Conservation (phyloP, 2,329 filamentous ascomycete genomes). For the Sclerotinia sclerotiorum region DNA sequence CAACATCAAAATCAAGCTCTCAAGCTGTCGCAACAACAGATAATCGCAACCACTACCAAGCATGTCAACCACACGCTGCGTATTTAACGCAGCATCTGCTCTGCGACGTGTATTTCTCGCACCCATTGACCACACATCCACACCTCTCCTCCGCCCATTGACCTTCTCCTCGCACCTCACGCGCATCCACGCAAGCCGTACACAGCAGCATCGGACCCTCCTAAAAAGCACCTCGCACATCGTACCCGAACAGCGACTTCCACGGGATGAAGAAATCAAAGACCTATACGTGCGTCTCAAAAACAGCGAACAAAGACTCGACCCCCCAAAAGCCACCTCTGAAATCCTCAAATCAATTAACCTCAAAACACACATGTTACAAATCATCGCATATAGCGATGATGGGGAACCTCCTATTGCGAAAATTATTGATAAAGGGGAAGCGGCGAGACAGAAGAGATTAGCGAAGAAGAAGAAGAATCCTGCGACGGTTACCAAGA, state of each 20-base stretch:
- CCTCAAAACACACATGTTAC: slow-evolving; percentile 50
- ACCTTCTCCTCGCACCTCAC: slow-evolving; percentile 9
- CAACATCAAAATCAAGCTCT: not conserved
- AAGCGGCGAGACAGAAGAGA: slow-evolving; percentile 47
- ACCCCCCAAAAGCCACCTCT: slow-evolving; percentile 37
- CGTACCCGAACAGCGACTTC: slow-evolving; percentile 35
- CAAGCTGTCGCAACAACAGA: not conserved
- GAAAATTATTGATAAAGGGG: slow-evolving; percentile 63
- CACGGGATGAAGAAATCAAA: slow-evolving; percentile 51
- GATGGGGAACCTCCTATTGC: slow-evolving; percentile 58
- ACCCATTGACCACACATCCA: slow-evolving; percentile 39
- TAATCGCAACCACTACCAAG: not conserved
- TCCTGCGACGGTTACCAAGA: slow-evolving; percentile 57
- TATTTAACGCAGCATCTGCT: slow-evolving; percentile 48
- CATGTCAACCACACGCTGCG: slow-evolving; percentile 35
- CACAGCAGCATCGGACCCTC: slow-evolving; percentile 8
- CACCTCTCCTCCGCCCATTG: slow-evolving; percentile 30
- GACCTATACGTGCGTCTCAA: slow-evolving; percentile 47
- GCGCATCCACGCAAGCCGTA: slow-evolving; percentile 5
- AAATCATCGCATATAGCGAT: slow-evolving; percentile 47
- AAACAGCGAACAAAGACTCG: slow-evolving; percentile 41
- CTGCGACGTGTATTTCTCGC: slow-evolving; percentile 51
- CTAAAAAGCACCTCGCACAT: slow-evolving; percentile 20
- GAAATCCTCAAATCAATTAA: slow-evolving; percentile 49
- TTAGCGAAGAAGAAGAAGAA: slow-evolving; percentile 45